A percentile compares a stretch with the other conserved stretches of the same genome.
Conservation (phyloP, 495 filamentous ascomycete species). For the Cercophora samala region DNA sequence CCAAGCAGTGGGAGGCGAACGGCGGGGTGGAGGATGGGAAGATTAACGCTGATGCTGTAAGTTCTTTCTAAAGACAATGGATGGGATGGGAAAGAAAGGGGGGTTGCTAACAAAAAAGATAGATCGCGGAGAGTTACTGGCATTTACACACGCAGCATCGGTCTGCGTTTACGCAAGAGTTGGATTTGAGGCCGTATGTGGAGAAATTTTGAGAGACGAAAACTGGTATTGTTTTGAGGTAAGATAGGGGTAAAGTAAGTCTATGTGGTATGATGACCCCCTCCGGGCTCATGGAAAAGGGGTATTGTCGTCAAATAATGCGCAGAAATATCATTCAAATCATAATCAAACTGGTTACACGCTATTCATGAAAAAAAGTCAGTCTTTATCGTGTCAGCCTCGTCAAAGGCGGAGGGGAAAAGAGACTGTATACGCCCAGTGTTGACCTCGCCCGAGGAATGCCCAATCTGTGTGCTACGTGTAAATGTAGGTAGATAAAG, state of each 20-base stretch:
- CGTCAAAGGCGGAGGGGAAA: neutral
- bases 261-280: too few species aligned
- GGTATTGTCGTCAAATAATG: too few species aligned
- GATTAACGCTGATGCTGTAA: constrained; percentile 74
- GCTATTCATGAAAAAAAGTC: neutral
- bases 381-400: neutral
- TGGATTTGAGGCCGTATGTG: constrained; percentile 76
- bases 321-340: neutral
- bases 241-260: too few species aligned
- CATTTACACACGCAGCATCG: constrained; percentile 80
- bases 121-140: constrained; percentile 93
- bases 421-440: neutral
- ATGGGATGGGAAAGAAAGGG: neutral
- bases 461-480: neutral
- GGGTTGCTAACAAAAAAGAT: constrained; percentile 13
- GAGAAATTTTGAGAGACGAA: constrained; percentile 60
- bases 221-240: neutral
- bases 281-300: too few species aligned
- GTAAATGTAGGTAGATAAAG: neutral
- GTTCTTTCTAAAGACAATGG: constrained; percentile 38
- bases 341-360: neutral
- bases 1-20: constrained; percentile 58
- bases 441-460: neutral
- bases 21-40: constrained; percentile 64
- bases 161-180: constrained; percentile 76